Percentiles rank a stretch among this genome's conserved stretches.
These are phyloP conservation scores for Alternaria gaisen DNA, from an alignment of 2,329 filamentous ascomycete genomes.

Conservation along the genomic window DNA sequence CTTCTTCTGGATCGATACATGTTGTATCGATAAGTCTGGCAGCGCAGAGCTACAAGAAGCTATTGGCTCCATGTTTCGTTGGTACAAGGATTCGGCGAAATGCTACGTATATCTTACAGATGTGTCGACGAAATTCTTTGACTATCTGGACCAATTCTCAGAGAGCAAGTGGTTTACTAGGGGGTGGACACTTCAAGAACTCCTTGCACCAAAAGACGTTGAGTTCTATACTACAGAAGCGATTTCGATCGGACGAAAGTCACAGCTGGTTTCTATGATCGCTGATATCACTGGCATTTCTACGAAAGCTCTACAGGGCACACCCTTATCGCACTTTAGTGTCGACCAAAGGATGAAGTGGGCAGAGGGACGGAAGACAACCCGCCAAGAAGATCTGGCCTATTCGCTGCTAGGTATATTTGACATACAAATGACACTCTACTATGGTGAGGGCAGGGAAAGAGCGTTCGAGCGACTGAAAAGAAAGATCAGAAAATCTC, in stretches of 20 bases:
- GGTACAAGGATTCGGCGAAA: not conserved
- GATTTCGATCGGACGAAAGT: constrained; percentile 13
- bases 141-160: not conserved
- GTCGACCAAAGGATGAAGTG: constrained; percentile 19
- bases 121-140: not conserved
- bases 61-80: constrained; percentile 5
- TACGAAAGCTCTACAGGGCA: constrained; percentile 2
- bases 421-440: constrained; percentile 5
- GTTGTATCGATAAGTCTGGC: not conserved
- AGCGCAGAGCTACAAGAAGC: not conserved
- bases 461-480: constrained; percentile 22
- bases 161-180: constrained; percentile 7
- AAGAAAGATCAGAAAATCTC: constrained; percentile 6
- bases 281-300: constrained; percentile 17
- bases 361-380: constrained; percentile 20
- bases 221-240: constrained; percentile 22
- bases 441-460: constrained; percentile 12
- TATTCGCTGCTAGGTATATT: constrained; percentile 20
- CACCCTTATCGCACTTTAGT: constrained; percentile 7
- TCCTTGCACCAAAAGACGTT: constrained; percentile 23
- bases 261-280: not conserved
- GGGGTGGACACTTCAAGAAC: constrained; percentile 14
- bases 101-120: constrained; percentile 3
- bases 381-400: constrained; percentile 8
- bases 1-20: constrained; percentile 13